Evolutionary conservation across 164 flowering plant genomes (phyloP).

Genomic region (Saururus chinensis): DNA sequence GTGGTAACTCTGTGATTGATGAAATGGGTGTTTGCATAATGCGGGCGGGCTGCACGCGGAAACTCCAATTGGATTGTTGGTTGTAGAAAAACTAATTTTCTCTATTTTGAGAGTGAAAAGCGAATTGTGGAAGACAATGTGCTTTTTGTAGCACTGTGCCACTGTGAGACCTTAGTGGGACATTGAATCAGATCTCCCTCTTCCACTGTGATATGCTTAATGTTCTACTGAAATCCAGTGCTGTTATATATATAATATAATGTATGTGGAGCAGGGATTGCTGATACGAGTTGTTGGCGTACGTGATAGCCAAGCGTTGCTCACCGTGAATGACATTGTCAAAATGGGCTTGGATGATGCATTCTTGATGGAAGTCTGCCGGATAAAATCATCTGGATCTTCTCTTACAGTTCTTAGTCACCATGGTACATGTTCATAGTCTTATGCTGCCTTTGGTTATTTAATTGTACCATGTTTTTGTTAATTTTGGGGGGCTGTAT

Average conservation of each 20-base stretch:
- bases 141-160: background rate
- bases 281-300: slow-evolving; percentile 64
- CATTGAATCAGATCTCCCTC: background rate
- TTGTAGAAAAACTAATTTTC: too few species aligned
- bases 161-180: too few species aligned
- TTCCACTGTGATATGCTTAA: too few species aligned
- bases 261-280: slow-evolving; percentile 40
- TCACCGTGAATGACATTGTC: slow-evolving; percentile 30
- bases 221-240: too few species aligned
- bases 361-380: slow-evolving; percentile 39
- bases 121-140: too few species aligned
- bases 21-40: too few species aligned
- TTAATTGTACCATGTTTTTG: background rate
- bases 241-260: too few species aligned
- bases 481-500: background rate
- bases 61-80: too few species aligned
- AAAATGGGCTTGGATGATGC: slow-evolving; percentile 38
- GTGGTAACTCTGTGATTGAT: too few species aligned
- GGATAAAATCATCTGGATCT: slow-evolving; percentile 38
- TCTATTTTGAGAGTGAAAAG: too few species aligned
- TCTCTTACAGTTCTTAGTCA: slow-evolving; percentile 17
- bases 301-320: slow-evolving; percentile 52
- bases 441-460: background rate
- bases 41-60: too few species aligned
- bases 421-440: background rate